Evolutionary conservation across 495 filamentous ascomycete species (phyloP).

Genomic region (Neurospora sp.): DNA sequence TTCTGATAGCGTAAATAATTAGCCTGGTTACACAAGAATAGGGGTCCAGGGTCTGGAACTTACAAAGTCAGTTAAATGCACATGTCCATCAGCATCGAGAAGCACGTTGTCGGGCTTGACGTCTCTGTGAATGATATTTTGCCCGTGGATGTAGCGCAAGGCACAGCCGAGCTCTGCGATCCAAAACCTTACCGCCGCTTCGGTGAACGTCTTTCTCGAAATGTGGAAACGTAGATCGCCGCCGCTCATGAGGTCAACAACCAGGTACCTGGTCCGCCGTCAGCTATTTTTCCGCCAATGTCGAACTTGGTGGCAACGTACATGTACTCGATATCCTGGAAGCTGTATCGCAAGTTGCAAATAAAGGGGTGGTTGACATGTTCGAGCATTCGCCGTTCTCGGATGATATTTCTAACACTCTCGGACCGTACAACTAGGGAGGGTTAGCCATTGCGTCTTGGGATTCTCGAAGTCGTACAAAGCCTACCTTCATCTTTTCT

Average conservation of each 20-base stretch:
- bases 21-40: constrained; percentile 6
- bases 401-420: constrained; percentile 95
- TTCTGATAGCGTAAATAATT: constrained; percentile 49
- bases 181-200: constrained; percentile 96
- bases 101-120: constrained; percentile 97
- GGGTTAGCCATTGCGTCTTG: not conserved
- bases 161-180: constrained; percentile 90
- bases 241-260: constrained; percentile 97
- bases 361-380: constrained; percentile 96
- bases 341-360: constrained; percentile 97
- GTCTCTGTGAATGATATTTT: constrained; percentile 92
- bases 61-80: constrained; percentile 97
- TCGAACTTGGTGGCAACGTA: constrained; percentile 35
- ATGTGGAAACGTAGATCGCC: constrained; percentile 97
- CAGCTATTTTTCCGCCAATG: constrained; percentile 1
- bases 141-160: constrained; percentile 78
- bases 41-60: constrained; percentile 19
- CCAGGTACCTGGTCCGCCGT: constrained; percentile 64
- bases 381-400: constrained; percentile 94
- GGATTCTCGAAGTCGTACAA: not conserved
- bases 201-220: constrained; percentile 93
- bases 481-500: constrained; percentile 92
- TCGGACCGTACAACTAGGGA: constrained; percentile 83
- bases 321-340: constrained; percentile 99
- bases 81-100: constrained; percentile 87